Conservation (phyloP, 2,329 filamentous ascomycete genomes). For the Davidsoniella neocaledoniae region DNA sequence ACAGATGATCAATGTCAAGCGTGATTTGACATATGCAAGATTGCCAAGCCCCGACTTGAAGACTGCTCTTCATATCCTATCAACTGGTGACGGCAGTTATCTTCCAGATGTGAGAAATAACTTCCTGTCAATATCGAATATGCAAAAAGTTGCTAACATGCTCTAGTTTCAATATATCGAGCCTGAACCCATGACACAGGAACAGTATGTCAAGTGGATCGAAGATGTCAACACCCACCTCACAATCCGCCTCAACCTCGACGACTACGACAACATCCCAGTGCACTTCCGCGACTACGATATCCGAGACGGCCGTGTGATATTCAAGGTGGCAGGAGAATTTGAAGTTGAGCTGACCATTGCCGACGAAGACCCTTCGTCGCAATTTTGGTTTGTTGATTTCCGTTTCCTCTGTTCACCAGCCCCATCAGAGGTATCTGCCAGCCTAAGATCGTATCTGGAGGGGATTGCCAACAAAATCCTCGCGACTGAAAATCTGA, state of each 20-base stretch:
- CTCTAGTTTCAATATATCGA: conserved; percentile 61
- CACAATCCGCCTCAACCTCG: conserved; percentile 64
- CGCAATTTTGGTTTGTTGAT: conserved; percentile 89
- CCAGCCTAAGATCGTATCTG: conserved; percentile 46
- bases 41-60: conserved; percentile 81
- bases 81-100: conserved; percentile 59
- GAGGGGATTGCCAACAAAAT: conserved; percentile 57
- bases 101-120: conserved; percentile 52
- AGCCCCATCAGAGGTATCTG: conserved; percentile 41
- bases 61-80: conserved; percentile 72
- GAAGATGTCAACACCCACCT: conserved; percentile 71
- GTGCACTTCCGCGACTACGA: conserved; percentile 59
- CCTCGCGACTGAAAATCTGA: conserved; percentile 52
- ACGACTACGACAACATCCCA: conserved; percentile 64
- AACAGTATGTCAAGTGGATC: conserved; percentile 57
- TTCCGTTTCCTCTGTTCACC: conserved; percentile 72
- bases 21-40: conserved; percentile 53
- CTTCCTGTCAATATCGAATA: neutral
- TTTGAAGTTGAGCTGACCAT: conserved; percentile 91
- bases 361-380: conserved; percentile 63
- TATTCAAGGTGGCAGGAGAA: conserved; percentile 66
- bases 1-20: conserved; percentile 54
- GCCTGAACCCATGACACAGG: conserved; percentile 50
- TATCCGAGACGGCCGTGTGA: conserved; percentile 74
- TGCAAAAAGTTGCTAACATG: conserved; percentile 13